phyloP scores from a whole-genome alignment of 805 yeast genomes.

The Sungouiozyma ichnusensis region DNA sequence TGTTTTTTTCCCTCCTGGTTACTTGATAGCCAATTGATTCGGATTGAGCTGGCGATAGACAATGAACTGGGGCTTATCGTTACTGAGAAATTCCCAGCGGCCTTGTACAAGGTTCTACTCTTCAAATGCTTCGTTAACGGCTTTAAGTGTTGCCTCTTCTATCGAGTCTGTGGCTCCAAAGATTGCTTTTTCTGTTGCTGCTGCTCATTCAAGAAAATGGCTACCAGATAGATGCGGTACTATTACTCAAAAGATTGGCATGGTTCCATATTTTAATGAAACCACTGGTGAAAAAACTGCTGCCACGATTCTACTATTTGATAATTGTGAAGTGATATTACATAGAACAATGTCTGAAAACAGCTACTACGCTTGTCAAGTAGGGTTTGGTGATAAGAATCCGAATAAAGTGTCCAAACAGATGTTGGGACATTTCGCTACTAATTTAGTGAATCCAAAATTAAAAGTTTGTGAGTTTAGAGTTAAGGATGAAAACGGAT shows the following conservation, averaged over 20 bases:
- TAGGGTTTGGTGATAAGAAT: conserved; percentile 70
- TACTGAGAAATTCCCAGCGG: background rate
- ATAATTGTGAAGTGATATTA: conserved; percentile 75
- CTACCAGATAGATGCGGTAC: conserved; percentile 75
- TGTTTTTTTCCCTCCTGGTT: background rate
- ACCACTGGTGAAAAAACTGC: conserved; percentile 58
- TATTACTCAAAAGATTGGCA: conserved; percentile 76
- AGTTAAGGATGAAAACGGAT: conserved; percentile 53
- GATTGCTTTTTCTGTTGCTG: conserved; percentile 56
- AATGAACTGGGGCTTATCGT: background rate
- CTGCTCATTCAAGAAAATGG: conserved; percentile 60
- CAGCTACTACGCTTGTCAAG: conserved; percentile 78
- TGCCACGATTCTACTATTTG: conserved; percentile 80
- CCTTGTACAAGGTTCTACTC: background rate
- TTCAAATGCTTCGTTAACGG: background rate
- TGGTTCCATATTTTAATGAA: conserved; percentile 73
- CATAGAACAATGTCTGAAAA: conserved; percentile 59
- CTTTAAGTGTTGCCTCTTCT: conserved; percentile 12
- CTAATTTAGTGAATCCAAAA: conserved; percentile 81
- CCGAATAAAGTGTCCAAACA: conserved; percentile 52
- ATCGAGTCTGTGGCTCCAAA: conserved; percentile 32
- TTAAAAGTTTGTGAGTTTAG: conserved; percentile 65
- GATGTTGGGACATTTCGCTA: conserved; percentile 64
- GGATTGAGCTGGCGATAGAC: too few species aligned
- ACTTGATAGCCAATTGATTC: background rate